A percentile compares a stretch with the other conserved stretches of the same genome.
phyloP scores from a whole-genome alignment of 192 early-diverging fungal genomes.

The Coemansia sp. region DNA sequence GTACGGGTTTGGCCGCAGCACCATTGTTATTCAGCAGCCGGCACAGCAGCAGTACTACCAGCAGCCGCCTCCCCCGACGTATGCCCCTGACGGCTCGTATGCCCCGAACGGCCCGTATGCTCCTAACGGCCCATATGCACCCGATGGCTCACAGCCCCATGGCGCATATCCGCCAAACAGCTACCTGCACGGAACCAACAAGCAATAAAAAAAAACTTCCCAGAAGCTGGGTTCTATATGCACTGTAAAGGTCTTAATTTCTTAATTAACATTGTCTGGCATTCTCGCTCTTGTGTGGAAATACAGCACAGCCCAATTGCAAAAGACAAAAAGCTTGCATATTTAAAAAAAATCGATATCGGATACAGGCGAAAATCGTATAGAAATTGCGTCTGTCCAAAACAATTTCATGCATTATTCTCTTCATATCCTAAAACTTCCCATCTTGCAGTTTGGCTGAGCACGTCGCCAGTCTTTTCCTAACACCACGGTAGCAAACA shows the following conservation, averaged over 20 bases:
- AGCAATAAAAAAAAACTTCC: conserved; percentile 1
- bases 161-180: conserved; percentile 1
- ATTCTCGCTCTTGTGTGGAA: neutral
- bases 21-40: conserved; percentile 25
- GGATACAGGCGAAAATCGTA: too few species aligned
- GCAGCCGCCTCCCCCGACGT: conserved; percentile 25
- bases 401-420: neutral
- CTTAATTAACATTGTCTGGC: neutral
- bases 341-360: too few species aligned
- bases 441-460: neutral
- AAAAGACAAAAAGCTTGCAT: neutral
- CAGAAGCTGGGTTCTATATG: too few species aligned
- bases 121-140: conserved; percentile 2
- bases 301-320: neutral
- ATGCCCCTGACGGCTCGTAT: conserved; percentile 11
- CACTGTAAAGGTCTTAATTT: conserved; percentile 1
- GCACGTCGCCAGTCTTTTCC: too few species aligned
- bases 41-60: conserved; percentile 1
- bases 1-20: conserved; percentile 13
- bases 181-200: conserved; percentile 1
- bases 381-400: neutral
- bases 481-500: too few species aligned
- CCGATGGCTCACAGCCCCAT: conserved; percentile 3
- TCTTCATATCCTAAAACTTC: too few species aligned
- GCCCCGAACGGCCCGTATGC: neutral